These are phyloP conservation scores for Alternaria metachromatica DNA, from an alignment of 2,329 filamentous ascomycete species.

Conservation along the genomic window DNA sequence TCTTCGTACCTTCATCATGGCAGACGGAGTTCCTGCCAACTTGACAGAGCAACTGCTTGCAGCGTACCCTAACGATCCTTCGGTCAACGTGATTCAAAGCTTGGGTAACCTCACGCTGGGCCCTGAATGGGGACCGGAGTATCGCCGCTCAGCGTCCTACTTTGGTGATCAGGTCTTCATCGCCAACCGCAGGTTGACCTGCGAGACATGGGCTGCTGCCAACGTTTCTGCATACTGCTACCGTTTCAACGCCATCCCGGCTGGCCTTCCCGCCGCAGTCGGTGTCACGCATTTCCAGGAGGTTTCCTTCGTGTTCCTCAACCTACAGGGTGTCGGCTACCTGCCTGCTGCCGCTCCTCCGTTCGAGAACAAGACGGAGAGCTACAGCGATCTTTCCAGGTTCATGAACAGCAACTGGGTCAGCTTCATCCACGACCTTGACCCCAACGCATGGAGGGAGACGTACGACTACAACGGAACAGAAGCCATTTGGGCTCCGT, in stretches of 20 bases:
- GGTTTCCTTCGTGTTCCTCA: slow-evolving; percentile 57
- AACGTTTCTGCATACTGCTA: slow-evolving; percentile 65
- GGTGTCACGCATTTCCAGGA: slow-evolving; percentile 64
- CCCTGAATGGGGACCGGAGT: slow-evolving; percentile 49
- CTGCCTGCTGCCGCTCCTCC: slow-evolving; percentile 36
- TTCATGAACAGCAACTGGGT: slow-evolving; percentile 56
- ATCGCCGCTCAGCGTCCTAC: slow-evolving; percentile 60
- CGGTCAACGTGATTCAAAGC: slow-evolving; percentile 35
- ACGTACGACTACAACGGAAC: slow-evolving; percentile 22
- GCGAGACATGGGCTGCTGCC: slow-evolving; percentile 58
- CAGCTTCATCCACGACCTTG: slow-evolving; percentile 53
- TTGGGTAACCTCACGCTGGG: slow-evolving; percentile 27
- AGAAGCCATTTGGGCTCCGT: slow-evolving; percentile 50
- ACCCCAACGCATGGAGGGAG: slow-evolving; percentile 36
- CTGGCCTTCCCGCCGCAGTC: slow-evolving; percentile 51
- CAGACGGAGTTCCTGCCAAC: slow-evolving; percentile 30
- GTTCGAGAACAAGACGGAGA: slow-evolving; percentile 45
- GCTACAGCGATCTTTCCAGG: slow-evolving; percentile 49
- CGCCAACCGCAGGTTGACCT: slow-evolving; percentile 61
- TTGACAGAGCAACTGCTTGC: slow-evolving; percentile 32
- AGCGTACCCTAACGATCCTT: slow-evolving; percentile 40
- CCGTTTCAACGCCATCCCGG: slow-evolving; percentile 65
- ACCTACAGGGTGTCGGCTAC: slow-evolving; percentile 53
- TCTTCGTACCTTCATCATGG: slow-evolving; percentile 54
- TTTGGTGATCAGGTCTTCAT: slow-evolving; percentile 63